Base-by-base conservation (phyloP, 2,329 filamentous ascomycete species). In the Reticulascus tulasneorum region DNA sequence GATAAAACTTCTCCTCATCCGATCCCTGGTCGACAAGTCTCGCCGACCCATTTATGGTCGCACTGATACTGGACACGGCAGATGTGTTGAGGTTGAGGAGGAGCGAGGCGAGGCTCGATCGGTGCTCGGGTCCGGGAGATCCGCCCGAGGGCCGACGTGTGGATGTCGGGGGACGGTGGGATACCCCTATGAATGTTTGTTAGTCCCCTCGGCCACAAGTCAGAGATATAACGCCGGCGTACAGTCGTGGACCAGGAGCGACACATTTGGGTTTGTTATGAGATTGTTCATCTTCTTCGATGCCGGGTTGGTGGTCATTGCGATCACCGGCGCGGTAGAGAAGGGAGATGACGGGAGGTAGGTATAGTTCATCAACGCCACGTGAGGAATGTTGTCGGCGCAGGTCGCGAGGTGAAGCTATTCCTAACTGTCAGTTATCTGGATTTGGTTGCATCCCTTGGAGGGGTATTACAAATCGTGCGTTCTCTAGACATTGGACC, bases 341-440 rank as follows among this genome's bases (percentile, higher is more conserved):
- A 80, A 84, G 24, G 80, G 82, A 12, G 85, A 86, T 6, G 75
- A 80, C 24, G 89, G 84, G 16, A 98, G 84, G 66, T 96, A 97
- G 55, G 93, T 97, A 70, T 97, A 97, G 71, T 94, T 96, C 93
- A 98, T 98, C 47, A 98, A 79, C 23, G 89, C 94, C 48, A 97
- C 87, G 60, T 97, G 88, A 9, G 93, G 93, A 46, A 81, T 72
- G 54, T 93, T 84, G 49, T 84, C 74, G 50, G 80, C 80, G 61
- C 86, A 94, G 38, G 93, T 98, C 51, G 93, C 90, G 35, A 98
- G 84, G 63, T 98, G 93, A 49, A 98, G 87, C 89, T 95, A 54
- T 9, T 4, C 13, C n/a, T n/a, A n/a, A n/a, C n/a, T n/a, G n/a
- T n/a, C n/a, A n/a, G n/a, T n/a, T n/a, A n/a, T n/a, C n/a, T n/a